Conservation (phyloP, 345 rosid genomes). For the Euphorbia pulcherrima region DNA sequence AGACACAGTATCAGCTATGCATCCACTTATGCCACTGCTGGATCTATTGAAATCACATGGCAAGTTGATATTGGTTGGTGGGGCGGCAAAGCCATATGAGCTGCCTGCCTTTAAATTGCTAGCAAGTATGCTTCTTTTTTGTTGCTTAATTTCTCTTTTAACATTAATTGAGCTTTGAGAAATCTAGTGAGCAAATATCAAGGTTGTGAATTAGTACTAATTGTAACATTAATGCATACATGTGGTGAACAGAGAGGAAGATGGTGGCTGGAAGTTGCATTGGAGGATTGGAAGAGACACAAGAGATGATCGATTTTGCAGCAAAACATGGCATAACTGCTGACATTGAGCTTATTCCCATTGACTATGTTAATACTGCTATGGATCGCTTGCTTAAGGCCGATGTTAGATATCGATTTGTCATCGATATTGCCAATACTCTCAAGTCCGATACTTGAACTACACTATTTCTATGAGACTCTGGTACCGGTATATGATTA, state of each 20-base stretch:
- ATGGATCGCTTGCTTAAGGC: slow-evolving; percentile 14
- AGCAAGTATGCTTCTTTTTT: not conserved
- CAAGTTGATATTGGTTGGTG: not conserved
- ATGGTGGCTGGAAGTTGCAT: slow-evolving; percentile 13
- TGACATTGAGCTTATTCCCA: slow-evolving; percentile 11
- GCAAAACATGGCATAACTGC: slow-evolving; percentile 7
- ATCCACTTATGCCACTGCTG: slow-evolving; percentile 20
- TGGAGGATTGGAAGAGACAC: slow-evolving; percentile 37
- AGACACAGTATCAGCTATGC: slow-evolving; percentile 24
- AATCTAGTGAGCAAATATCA: no score
- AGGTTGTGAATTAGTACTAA: no score
- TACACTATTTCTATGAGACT: not conserved
- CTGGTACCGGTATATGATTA: no score
- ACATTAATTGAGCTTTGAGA: no score
- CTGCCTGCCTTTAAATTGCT: slow-evolving; percentile 3
- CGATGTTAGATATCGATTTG: slow-evolving; percentile 25
- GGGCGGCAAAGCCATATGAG: not conserved
- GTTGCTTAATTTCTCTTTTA: not conserved
- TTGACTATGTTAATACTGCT: slow-evolving; percentile 20
- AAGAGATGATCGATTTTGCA: slow-evolving; percentile 19
- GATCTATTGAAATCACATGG: slow-evolving; percentile 23
- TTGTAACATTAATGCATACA: no score
- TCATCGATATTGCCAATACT: slow-evolving; percentile 20
- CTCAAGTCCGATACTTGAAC: not conserved
- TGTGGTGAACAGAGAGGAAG: slow-evolving; percentile 21